These are phyloP conservation scores for Parascedosporium putredinis DNA, from an alignment of 2,329 filamentous ascomycete genomes.

Conservation along the genomic window DNA sequence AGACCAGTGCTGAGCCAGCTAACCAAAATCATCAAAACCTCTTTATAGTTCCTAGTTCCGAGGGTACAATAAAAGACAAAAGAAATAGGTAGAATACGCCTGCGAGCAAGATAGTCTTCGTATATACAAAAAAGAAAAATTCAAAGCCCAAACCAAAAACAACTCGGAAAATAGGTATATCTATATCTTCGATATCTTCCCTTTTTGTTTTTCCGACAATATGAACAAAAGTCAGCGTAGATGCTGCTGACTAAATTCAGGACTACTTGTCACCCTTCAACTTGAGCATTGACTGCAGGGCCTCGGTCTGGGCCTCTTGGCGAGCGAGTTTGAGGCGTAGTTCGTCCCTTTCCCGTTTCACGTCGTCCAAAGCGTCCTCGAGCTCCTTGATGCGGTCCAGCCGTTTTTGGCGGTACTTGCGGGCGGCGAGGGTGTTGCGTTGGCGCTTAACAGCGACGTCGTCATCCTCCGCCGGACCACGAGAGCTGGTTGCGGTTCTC, in stretches of 20 bases:
- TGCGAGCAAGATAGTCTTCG: too few species aligned
- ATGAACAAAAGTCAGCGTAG: too few species aligned
- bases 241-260: too few species aligned
- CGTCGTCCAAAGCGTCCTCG: slow-evolving; percentile 46
- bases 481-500: not conserved
- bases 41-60: too few species aligned
- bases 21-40: not conserved
- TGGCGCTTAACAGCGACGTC: slow-evolving; percentile 43
- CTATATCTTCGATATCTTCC: not conserved
- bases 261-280: not conserved
- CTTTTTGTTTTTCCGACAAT: too few species aligned
- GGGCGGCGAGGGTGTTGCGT: slow-evolving; percentile 60
- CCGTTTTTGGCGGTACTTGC: slow-evolving; percentile 61
- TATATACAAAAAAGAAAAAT: not conserved
- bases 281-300: slow-evolving; percentile 41
- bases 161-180: not conserved
- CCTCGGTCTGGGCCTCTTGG: slow-evolving; percentile 54
- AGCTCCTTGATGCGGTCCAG: slow-evolving; percentile 55
- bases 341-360: slow-evolving; percentile 52
- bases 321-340: slow-evolving; percentile 51
- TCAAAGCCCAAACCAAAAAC: not conserved
- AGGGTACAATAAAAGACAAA: too few species aligned
- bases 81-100: too few species aligned
- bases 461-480: slow-evolving; percentile 13
- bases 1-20: too few species aligned